A percentile compares a stretch with the other conserved stretches of the same genome.
phyloP scores from a whole-genome alignment of 169 alveolate genomes.

The Plasmodium knowlesi region DNA sequence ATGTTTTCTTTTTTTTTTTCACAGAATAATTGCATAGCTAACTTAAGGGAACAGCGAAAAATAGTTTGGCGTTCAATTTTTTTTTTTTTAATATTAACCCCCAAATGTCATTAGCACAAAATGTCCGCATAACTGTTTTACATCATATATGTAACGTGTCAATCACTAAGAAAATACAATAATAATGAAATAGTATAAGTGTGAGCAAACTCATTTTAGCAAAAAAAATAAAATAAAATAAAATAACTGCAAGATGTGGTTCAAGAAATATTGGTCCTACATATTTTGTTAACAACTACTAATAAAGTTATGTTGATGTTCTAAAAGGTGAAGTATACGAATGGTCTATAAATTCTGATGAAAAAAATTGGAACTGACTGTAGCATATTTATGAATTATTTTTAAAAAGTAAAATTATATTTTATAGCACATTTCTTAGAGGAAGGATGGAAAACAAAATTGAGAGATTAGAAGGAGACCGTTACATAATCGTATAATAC shows the following conservation, averaged over 20 bases:
- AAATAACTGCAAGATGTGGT: too few relatives aligned
- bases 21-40: background rate
- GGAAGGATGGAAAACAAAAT: background rate
- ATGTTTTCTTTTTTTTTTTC: background rate
- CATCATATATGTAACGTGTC: background rate
- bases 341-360: background rate
- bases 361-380: background rate
- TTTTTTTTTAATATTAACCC: background rate
- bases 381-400: background rate
- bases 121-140: background rate
- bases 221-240: background rate
- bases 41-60: background rate
- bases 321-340: background rate
- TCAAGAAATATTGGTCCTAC: background rate
- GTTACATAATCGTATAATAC: background rate
- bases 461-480: background rate
- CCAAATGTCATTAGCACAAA: background rate
- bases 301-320: background rate
- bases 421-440: background rate
- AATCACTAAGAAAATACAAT: background rate
- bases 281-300: background rate
- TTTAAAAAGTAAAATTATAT: background rate
- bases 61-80: background rate
- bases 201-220: background rate
- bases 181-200: background rate